phyloP scores from a whole-genome alignment of 1,284 basidiomycete genomes.

The Ganoderma leucocontextum region DNA sequence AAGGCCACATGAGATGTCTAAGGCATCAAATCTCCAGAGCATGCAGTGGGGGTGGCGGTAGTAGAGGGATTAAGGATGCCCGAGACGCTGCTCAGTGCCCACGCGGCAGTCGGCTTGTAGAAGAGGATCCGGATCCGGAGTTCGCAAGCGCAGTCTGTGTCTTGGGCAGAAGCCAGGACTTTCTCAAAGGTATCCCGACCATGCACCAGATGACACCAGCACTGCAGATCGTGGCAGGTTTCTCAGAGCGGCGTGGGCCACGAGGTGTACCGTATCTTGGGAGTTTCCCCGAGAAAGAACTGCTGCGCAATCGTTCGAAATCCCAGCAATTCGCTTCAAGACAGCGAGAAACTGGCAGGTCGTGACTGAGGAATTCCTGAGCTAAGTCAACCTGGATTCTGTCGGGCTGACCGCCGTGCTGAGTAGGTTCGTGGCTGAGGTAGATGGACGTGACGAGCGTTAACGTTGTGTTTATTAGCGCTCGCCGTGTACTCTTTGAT shows the following conservation, averaged over 20 bases:
- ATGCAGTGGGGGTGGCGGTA: neutral
- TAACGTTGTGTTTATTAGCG: neutral
- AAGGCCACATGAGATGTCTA: constrained; percentile 1
- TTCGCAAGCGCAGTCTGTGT: constrained; percentile 2
- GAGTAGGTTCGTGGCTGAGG: neutral
- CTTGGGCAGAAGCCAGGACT: neutral
- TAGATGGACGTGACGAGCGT: neutral
- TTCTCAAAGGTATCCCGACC: neutral
- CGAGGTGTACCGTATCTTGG: neutral
- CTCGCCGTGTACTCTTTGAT: neutral
- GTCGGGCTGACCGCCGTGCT: neutral
- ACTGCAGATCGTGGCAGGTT: constrained; percentile 4
- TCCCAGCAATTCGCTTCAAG: neutral
- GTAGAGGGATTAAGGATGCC: neutral
- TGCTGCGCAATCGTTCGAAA: constrained; percentile 5
- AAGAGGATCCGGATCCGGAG: neutral
- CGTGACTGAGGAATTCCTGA: neutral
- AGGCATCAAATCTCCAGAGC: neutral
- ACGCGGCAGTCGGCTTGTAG: neutral
- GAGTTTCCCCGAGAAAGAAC: constrained; percentile 1
- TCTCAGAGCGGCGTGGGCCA: neutral
- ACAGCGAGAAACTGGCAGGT: neutral
- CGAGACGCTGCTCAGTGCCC: neutral
- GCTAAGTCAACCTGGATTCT: neutral
- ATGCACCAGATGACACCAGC: neutral